phyloP scores from a whole-genome alignment of 208 protist genomes.

The Herpetomonas samuelpessoai region DNA sequence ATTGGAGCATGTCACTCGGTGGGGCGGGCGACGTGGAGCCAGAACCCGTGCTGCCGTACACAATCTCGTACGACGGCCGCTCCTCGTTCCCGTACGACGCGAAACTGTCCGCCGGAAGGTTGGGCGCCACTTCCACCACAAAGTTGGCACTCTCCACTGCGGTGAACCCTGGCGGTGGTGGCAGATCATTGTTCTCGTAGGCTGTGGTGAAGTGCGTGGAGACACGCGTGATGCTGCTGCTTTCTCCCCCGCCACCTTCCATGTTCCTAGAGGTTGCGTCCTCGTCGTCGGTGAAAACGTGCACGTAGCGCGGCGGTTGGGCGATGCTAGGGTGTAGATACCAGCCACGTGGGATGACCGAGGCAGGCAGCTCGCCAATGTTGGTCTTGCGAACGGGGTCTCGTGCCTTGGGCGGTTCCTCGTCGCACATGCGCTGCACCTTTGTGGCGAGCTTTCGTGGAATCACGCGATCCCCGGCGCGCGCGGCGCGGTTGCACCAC shows the following conservation, averaged over 20 bases:
- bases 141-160: neutral
- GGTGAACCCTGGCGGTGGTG: constrained; percentile 14
- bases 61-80: neutral
- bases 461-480: constrained; percentile 60
- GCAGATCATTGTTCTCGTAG: constrained; percentile 5
- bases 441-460: constrained; percentile 67
- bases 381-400: constrained; percentile 15
- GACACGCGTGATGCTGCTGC: constrained; percentile 2
- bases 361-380: constrained; percentile 54
- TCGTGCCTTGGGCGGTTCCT: constrained; percentile 56
- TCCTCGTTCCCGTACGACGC: neutral
- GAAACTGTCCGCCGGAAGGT: neutral
- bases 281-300: constrained; percentile 6
- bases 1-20: constrained; percentile 1
- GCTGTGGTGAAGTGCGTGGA: constrained; percentile 8
- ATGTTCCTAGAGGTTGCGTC: too few relatives aligned
- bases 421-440: constrained; percentile 75
- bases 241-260: too few relatives aligned
- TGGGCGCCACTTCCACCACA: neutral
- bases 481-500: constrained; percentile 90
- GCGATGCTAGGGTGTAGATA: constrained; percentile 65
- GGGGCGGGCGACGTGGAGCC: too few relatives aligned
- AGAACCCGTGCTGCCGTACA: too few relatives aligned
- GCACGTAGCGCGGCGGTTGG: constrained; percentile 51
- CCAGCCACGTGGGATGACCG: constrained; percentile 72